These are phyloP conservation scores for Punctularia strigosozonata DNA, from an alignment of 768 basidiomycete species.

Conservation along the genomic window DNA sequence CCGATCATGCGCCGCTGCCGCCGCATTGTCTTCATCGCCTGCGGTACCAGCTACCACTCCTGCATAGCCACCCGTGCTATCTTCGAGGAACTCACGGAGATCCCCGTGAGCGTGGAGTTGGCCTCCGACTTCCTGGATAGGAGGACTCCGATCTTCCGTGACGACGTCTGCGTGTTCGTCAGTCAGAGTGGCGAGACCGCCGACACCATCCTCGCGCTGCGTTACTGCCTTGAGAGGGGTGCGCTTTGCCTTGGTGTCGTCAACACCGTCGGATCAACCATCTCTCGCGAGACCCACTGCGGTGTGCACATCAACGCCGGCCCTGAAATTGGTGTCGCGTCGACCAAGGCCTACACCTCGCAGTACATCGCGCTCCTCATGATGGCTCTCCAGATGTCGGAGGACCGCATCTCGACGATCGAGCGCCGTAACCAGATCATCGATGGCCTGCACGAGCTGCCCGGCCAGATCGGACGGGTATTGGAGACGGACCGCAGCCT, in stretches of 20 bases:
- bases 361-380: conserved; percentile 97
- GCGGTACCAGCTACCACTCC: conserved; percentile 97
- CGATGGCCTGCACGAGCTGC: conserved; percentile 82
- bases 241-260: conserved; percentile 96
- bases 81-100: conserved; percentile 98
- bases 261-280: conserved; percentile 96
- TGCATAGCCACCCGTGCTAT: conserved; percentile 93
- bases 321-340: conserved; percentile 98
- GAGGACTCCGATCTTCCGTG: conserved; percentile 98
- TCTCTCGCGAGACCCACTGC: conserved; percentile 96
- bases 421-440: conserved; percentile 90
- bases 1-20: conserved; percentile 92
- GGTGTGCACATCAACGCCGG: conserved; percentile 99
- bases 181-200: conserved; percentile 99
- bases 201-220: conserved; percentile 91
- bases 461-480: conserved; percentile 78
- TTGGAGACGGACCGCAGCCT: conserved; percentile 67
- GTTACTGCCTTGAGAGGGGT: conserved; percentile 94
- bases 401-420: conserved; percentile 90
- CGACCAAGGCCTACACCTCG: conserved; percentile 98
- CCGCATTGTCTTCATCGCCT: conserved; percentile 94
- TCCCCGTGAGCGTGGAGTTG: conserved; percentile 92
- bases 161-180: conserved; percentile 93
- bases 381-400: conserved; percentile 97
- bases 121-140: conserved; percentile 98